phyloP scores from a whole-genome alignment of 179 eudicot genomes.

The Actinidia polygama region DNA sequence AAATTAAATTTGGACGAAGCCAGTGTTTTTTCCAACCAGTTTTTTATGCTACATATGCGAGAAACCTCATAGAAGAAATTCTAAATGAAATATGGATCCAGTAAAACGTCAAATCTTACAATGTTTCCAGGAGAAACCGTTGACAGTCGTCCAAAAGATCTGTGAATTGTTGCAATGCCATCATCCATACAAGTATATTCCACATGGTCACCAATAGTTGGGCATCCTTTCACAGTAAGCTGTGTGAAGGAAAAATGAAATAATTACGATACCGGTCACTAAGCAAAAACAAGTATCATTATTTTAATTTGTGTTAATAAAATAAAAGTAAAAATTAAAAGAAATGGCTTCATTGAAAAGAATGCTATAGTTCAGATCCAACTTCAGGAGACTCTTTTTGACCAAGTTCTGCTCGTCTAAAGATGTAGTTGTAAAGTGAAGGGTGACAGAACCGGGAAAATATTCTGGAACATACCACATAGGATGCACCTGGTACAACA shows the following conservation, averaged over 20 bases:
- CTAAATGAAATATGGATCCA: neutral
- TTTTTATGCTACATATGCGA: neutral
- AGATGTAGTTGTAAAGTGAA: neutral
- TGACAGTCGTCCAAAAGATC: constrained; percentile 63
- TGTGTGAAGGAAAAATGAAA: constrained; percentile 27
- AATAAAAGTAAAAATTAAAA: neutral
- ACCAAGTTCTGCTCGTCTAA: neutral
- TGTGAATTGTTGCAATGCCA: constrained; percentile 52
- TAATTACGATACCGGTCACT: neutral
- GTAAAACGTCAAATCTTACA: constrained; percentile 42
- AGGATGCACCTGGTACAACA: constrained; percentile 92
- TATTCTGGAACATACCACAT: constrained; percentile 55
- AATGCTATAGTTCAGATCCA: constrained; percentile 3
- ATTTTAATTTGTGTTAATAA: neutral
- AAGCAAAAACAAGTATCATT: neutral
- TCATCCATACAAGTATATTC: constrained; percentile 67
- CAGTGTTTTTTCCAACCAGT: neutral
- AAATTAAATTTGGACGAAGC: neutral
- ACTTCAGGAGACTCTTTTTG: constrained; percentile 2
- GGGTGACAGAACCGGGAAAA: neutral
- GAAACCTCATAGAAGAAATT: neutral
- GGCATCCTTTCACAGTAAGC: constrained; percentile 85
- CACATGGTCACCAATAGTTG: constrained; percentile 59
- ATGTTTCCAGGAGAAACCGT: constrained; percentile 81
- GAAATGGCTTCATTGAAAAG: neutral